These are phyloP conservation scores for Penicillium capsulatum DNA, from an alignment of 2,329 filamentous ascomycete genomes.

Conservation along the genomic window DNA sequence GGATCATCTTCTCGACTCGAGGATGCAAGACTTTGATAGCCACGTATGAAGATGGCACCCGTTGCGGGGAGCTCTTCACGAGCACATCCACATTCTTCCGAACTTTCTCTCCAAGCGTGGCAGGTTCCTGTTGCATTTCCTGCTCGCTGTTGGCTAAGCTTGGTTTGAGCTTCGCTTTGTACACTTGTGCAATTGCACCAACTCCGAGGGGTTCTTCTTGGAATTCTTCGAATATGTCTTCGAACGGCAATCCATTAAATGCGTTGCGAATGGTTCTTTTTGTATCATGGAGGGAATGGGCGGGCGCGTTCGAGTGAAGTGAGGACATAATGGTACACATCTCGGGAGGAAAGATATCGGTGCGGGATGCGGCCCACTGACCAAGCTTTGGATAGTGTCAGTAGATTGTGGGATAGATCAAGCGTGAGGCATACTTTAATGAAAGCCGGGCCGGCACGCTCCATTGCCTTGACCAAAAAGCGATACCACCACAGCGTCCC, in stretches of 20 bases:
- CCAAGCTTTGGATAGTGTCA: slow-evolving; percentile 62
- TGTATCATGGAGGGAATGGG: slow-evolving; percentile 77
- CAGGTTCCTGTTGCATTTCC: slow-evolving; percentile 50
- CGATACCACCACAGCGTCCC: slow-evolving; percentile 94
- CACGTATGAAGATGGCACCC: slow-evolving; percentile 86
- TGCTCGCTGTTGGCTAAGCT: slow-evolving; percentile 63
- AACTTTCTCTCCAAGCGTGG: slow-evolving; percentile 64
- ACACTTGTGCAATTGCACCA: slow-evolving; percentile 95
- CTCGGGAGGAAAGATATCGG: slow-evolving; percentile 91
- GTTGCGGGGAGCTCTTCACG: slow-evolving; percentile 77
- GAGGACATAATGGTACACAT: slow-evolving; percentile 93
- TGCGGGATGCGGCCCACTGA: slow-evolving; percentile 95
- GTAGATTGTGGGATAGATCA: no score
- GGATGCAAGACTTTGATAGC: slow-evolving; percentile 96
- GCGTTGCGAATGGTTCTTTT: slow-evolving; percentile 74
- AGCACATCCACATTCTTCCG: slow-evolving; percentile 78
- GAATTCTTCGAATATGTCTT: slow-evolving; percentile 96
- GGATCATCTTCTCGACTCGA: slow-evolving; percentile 79
- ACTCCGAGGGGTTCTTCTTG: slow-evolving; percentile 84
- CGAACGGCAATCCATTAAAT: slow-evolving; percentile 73
- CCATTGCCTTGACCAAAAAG: slow-evolving; percentile 84
- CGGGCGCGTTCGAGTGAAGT: slow-evolving; percentile 88
- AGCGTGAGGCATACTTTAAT: slow-evolving; percentile 69
- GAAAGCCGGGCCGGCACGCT: slow-evolving; percentile 87
- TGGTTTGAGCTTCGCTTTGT: slow-evolving; percentile 86